Base-by-base conservation (phyloP, 2,329 filamentous ascomycete species). In the Hypomyces perniciosus region DNA sequence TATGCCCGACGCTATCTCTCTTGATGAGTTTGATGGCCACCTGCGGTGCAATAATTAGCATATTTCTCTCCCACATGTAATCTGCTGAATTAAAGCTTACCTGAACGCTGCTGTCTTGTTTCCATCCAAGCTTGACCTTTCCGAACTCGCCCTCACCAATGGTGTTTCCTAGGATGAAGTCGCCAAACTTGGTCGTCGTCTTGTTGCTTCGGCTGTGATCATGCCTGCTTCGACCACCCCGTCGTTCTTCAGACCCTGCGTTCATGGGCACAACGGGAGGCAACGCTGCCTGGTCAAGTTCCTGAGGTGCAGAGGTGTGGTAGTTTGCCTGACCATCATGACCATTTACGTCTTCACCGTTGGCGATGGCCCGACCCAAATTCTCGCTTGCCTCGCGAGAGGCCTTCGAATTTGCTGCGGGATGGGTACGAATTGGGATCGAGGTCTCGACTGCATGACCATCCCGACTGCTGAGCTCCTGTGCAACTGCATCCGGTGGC, bases 81-180 rank as follows among this genome's bases (percentile, higher is more conserved):
- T 34, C 38, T 8, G 8, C 13, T 13, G 13, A 46, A 35, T 35
- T 39, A 33, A 34, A 29, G 56, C 69, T 59, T 72, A 85, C 83
- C 74, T 92, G 86, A 45, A 95, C 87, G 57, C 85, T 91, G 54
- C 90, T 91, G 69, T 95, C 91, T 66, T 90, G 88, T 70, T 96
- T 97, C 93, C 93, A 99, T 28, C 93, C 93, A 64, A 97, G 83
- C 70, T 96, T 97, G 62, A 99, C 93, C 68, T 99, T 99, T 58
- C 93, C 93, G 67, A 99, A 99, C 70, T 99, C 93, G 55, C 93
- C 93, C 73, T 99, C 93, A 45, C 93, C 93, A 45, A 99, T 85
- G 2, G 92, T 97, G 68, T 96, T 92, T 34, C 93, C 93, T 4
- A 99, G 79, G 54, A 95, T 90, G 69, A 97, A 99, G 56, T 96